phyloP scores from a whole-genome alignment of 2,329 filamentous ascomycete species.

The Talaromyces sp. region DNA sequence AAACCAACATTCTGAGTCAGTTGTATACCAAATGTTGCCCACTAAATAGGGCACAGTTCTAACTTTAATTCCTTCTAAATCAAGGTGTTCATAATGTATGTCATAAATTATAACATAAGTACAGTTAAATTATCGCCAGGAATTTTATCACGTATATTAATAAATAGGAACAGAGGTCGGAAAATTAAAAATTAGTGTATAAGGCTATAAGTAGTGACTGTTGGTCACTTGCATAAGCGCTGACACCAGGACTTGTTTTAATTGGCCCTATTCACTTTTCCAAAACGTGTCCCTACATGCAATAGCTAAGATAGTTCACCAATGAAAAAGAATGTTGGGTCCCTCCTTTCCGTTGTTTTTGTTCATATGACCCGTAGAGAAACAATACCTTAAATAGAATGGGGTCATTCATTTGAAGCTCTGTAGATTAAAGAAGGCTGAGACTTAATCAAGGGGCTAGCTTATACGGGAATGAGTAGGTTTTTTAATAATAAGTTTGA shows the following conservation, averaged over 20 bases:
- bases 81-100: not conserved
- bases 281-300: too few species aligned
- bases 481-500: too few species aligned
- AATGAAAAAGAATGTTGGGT: too few species aligned
- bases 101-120: not conserved
- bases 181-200: not conserved
- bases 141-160: not conserved
- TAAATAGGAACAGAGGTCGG: not conserved
- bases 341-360: too few species aligned
- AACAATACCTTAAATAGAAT: too few species aligned
- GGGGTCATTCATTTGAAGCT: too few species aligned
- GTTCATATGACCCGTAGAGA: too few species aligned
- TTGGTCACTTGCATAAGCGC: not conserved
- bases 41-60: not conserved
- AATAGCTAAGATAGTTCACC: too few species aligned
- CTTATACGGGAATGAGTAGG: not conserved
- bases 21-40: too few species aligned
- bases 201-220: not conserved
- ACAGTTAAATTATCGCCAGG: not conserved
- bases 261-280: too few species aligned
- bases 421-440: not conserved
- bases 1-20: too few species aligned
- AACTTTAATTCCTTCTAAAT: not conserved
- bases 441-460: not conserved
- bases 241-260: too few species aligned